Base-by-base conservation (phyloP, 306 rosid genomes). In the Quercus suber region DNA sequence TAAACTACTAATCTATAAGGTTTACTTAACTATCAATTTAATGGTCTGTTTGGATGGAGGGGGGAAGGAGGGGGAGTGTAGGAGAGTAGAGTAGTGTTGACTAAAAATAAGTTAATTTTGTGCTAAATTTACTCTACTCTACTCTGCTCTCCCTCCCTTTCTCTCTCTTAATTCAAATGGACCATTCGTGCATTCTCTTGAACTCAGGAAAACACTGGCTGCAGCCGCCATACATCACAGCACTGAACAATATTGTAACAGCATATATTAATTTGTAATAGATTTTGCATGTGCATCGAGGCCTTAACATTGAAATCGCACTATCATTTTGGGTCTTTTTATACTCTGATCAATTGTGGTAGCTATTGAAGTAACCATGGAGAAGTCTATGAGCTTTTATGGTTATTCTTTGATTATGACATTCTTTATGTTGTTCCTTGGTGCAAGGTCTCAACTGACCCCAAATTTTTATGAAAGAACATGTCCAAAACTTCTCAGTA, bases 381-480 rank as follows among this genome's bases (percentile, higher is more conserved):
- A 63, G 71, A 76, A 35, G 75, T 28, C 88, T 31, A 49, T 45
- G 63, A 75, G 65, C 65, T 59, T n/a, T 4, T 69, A 51, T 67
- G 56, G 64, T 37, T 76, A 21, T 78, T 80, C 78, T 56, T 69
- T 86, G 78, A 7, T 88, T 6, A 71, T 86, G 65, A 74, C 37
- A 55, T 12, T 88, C 53, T 70, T 87, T 49, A 69, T 89, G 69
- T 37, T 87, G 76, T 77, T 88, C 77, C 85, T 78, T 43, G 80
- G 69, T 61, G 90, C 74, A 20, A 86, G 76, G 7, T 88, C 93
- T 17, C 92, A 92, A 28, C 79, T 95, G 3, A 84, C 88, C 58
- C 60, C 88, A 49, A 89, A 92, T 65, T 95, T 95, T 80, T 92
- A 95, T 41, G 23, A 37, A 21, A 64, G 82, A 56, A 79, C 93